Evolutionary conservation across 345 rosid species (phyloP).

Genomic region (Angophora floribunda): DNA sequence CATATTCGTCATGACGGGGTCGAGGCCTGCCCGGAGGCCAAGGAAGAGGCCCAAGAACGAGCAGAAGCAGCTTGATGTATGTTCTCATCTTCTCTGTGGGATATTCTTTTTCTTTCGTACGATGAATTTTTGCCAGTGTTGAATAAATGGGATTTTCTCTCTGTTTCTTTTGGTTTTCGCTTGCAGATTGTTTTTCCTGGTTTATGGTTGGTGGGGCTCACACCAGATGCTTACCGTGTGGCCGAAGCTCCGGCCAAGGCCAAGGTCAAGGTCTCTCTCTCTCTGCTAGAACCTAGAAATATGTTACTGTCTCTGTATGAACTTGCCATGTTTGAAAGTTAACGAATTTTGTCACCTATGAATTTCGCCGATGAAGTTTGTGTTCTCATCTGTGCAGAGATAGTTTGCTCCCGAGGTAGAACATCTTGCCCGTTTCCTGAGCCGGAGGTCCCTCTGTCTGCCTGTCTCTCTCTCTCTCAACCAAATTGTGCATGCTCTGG

Average conservation of each 20-base stretch:
- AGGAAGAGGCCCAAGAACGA: slow-evolving; percentile 58
- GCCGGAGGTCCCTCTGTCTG: background rate
- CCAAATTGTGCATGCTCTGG: background rate
- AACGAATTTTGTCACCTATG: background rate
- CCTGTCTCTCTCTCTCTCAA: background rate
- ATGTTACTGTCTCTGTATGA: background rate
- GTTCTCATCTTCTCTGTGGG: background rate
- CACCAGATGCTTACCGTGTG: slow-evolving; percentile 61
- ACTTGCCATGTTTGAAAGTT: background rate
- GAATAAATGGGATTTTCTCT: background rate
- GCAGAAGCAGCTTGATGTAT: slow-evolving; percentile 80
- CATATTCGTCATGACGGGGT: slow-evolving; percentile 75
- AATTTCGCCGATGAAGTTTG: background rate
- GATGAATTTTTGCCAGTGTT: background rate
- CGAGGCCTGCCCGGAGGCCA: slow-evolving; percentile 73
- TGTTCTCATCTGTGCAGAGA: background rate
- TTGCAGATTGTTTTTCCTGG: slow-evolving; percentile 71
- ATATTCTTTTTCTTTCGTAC: background rate
- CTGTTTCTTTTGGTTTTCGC: background rate
- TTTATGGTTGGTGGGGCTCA: slow-evolving; percentile 66
- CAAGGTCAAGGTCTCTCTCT: slow-evolving; percentile 40
- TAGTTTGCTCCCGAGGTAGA: background rate
- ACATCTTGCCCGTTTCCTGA: background rate
- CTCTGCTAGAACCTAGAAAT: background rate
- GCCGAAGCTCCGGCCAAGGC: slow-evolving; percentile 61